Conservation (phyloP, 352 stramenopile genomes). For the Pythium volutum region DNA sequence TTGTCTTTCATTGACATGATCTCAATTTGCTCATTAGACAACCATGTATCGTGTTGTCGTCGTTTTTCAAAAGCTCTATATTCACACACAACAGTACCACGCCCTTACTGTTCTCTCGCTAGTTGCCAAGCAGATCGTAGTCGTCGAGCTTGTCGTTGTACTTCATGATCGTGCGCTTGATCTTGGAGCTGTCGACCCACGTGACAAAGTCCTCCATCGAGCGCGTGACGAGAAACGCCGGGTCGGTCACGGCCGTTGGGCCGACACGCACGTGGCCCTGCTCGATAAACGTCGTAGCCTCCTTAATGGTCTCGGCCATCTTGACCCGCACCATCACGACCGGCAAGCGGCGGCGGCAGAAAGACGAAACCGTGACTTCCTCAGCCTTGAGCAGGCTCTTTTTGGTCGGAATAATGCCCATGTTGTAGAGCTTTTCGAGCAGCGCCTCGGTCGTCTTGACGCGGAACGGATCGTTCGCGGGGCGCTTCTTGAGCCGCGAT, state of each 20-base stretch:
- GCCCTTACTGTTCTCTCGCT: constrained; percentile 18
- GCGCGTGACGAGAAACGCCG: constrained; percentile 96
- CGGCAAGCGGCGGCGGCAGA: constrained; percentile 94
- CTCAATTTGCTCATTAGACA: too few species aligned
- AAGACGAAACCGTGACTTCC: constrained; percentile 94
- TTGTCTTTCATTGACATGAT: too few species aligned
- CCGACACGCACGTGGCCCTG: constrained; percentile 96
- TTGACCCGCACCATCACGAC: constrained; percentile 99
- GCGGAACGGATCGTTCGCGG: constrained; percentile 93
- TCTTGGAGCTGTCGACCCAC: constrained; percentile 98
- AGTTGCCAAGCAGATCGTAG: constrained; percentile 98
- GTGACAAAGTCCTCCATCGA: constrained; percentile 99
- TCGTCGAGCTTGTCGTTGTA: constrained; percentile 99
- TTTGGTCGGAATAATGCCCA: constrained; percentile 96
- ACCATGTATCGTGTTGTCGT: too few species aligned
- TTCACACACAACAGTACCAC: background rate
- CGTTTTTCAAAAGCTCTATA: constrained; percentile 4
- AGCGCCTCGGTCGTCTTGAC: constrained; percentile 97
- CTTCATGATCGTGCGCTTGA: constrained; percentile 96
- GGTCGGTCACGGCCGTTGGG: constrained; percentile 92
- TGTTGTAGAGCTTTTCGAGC: constrained; percentile 97
- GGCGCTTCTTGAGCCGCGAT: constrained; percentile 94
- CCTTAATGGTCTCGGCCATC: constrained; percentile 98
- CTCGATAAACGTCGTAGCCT: constrained; percentile 97
- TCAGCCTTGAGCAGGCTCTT: constrained; percentile 97